phyloP scores from a whole-genome alignment of 2,329 filamentous ascomycete genomes.

The Botrytis fabae region DNA sequence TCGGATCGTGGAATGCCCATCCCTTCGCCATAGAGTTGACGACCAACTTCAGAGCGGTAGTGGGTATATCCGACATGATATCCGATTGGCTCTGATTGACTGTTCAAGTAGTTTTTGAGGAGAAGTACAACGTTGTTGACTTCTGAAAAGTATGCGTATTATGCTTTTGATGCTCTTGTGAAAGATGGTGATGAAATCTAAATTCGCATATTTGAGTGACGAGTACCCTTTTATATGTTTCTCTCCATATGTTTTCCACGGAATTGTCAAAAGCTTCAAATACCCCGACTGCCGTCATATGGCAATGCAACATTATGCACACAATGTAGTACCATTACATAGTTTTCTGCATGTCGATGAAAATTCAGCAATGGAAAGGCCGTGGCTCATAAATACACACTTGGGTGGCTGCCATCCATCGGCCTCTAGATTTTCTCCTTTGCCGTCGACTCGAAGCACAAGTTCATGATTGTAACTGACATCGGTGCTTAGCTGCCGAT shows the following conservation, averaged over 20 bases:
- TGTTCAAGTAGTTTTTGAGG: not conserved
- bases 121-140: not conserved
- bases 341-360: not conserved
- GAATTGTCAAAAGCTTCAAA: constrained; percentile 14
- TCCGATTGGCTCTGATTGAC: not conserved
- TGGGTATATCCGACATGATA: not conserved
- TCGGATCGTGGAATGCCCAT: constrained; percentile 7
- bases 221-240: not conserved
- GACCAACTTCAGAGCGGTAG: constrained; percentile 17
- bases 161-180: not conserved
- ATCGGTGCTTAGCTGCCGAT: not conserved
- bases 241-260: not conserved
- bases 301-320: not conserved
- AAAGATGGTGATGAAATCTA: not conserved
- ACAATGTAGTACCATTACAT: not conserved
- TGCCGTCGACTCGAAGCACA: not conserved
- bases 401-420: constrained; percentile 10
- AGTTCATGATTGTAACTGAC: not conserved
- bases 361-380: not conserved
- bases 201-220: not conserved
- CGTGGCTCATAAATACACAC: not conserved
- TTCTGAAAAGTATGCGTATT: not conserved
- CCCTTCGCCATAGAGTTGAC: constrained; percentile 11
- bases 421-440: not conserved
- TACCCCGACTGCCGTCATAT: not conserved